Percentiles rank a stretch among this genome's conserved stretches.
Evolutionary conservation across 108 stramenopile species (phyloP).

Genomic region (Conticribra guillardii): DNA sequence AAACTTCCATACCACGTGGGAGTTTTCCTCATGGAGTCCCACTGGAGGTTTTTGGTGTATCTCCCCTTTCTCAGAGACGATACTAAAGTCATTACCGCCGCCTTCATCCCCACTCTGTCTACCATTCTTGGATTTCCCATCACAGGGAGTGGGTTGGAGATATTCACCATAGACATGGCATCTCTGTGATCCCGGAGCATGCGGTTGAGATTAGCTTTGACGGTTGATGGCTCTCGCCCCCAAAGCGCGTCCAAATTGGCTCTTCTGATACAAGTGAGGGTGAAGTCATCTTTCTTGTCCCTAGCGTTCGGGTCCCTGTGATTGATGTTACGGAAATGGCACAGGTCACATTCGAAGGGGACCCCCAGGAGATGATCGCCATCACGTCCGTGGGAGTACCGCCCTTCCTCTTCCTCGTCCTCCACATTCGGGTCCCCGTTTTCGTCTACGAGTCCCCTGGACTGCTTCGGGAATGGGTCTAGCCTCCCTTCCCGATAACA

Average conservation of each 20-base stretch:
- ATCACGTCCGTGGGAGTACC: not conserved
- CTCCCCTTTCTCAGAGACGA: not conserved
- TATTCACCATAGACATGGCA: not conserved
- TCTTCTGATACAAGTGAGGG: constrained; percentile 19
- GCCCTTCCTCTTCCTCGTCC: not conserved
- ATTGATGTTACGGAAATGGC: constrained; percentile 51
- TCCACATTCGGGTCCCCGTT: not conserved
- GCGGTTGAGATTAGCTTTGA: constrained; percentile 7
- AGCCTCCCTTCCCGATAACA: constrained; percentile 30
- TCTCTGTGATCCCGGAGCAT: not conserved
- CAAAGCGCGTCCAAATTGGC: constrained; percentile 57
- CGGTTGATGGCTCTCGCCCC: constrained; percentile 46
- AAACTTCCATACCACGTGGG: constrained; percentile 1
- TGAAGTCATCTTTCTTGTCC: not conserved
- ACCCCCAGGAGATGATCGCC: constrained; percentile 49
- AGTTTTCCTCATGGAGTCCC: constrained; percentile 3
- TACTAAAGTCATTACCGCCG: not conserved
- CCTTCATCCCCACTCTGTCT: not conserved
- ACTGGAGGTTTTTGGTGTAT: not conserved
- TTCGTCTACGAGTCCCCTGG: constrained; percentile 3
- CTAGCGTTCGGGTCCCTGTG: constrained; percentile 9
- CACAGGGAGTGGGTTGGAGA: not conserved
- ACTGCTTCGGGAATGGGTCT: constrained; percentile 20
- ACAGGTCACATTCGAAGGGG: constrained; percentile 60
- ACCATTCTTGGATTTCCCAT: not conserved